Evolutionary conservation across 768 basidiomycete species (phyloP).

Genomic region (Podaxis rugospora): DNA sequence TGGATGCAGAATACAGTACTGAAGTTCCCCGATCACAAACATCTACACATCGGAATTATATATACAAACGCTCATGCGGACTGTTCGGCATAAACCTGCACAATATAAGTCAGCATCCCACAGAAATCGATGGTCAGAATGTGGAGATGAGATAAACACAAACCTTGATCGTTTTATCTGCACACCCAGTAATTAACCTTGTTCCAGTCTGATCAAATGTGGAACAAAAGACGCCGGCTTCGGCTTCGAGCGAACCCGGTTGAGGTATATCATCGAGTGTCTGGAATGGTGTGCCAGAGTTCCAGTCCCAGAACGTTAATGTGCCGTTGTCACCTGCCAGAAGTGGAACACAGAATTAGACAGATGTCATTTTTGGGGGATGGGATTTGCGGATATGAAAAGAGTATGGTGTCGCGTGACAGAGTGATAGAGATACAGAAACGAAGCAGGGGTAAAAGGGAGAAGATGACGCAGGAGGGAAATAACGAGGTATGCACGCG

Average conservation of each 20-base stretch:
- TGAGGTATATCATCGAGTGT: slow-evolving; percentile 91
- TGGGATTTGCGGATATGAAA: background rate
- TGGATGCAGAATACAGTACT: background rate
- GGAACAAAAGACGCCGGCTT: slow-evolving; percentile 94
- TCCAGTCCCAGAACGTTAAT: slow-evolving; percentile 90
- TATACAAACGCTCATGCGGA: background rate
- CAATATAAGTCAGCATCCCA: background rate
- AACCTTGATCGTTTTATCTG: slow-evolving; percentile 99
- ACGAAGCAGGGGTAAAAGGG: background rate
- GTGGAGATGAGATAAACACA: slow-evolving; percentile 17
- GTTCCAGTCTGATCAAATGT: slow-evolving; percentile 97
- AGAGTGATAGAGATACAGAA: background rate
- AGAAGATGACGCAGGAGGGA: background rate
- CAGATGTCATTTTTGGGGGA: background rate
- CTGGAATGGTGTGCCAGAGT: slow-evolving; percentile 93
- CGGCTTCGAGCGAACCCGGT: slow-evolving; percentile 96
- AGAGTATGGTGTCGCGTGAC: slow-evolving; percentile 1
- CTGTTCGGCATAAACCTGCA: slow-evolving; percentile 9
- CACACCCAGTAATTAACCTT: slow-evolving; percentile 90
- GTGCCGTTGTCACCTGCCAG: slow-evolving; percentile 84
- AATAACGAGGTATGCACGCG: background rate
- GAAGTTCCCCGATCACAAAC: background rate
- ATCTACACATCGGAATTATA: too few species aligned
- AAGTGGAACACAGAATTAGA: background rate
- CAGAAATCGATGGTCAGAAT: background rate